These are phyloP conservation scores for Cystobasidiaceae sp. DNA, from an alignment of 1,284 basidiomycete genomes.

Conservation along the genomic window DNA sequence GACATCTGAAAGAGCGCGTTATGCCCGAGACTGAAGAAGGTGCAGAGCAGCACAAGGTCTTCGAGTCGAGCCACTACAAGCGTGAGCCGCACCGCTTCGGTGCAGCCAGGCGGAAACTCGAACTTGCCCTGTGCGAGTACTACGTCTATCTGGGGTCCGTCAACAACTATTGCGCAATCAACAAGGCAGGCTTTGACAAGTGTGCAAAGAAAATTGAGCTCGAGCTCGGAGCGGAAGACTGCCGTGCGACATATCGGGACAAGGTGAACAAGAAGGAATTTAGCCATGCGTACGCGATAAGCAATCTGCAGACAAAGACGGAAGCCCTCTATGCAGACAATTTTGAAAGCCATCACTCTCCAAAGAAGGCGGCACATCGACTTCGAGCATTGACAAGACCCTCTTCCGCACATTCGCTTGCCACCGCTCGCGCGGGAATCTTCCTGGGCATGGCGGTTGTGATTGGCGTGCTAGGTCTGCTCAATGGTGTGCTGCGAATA, in stretches of 20 bases:
- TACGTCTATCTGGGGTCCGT: slow-evolving; percentile 33
- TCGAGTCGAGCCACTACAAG: background rate
- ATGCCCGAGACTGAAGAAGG: background rate
- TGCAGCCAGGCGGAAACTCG: background rate
- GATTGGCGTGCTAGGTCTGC: background rate
- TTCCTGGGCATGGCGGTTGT: slow-evolving; percentile 56
- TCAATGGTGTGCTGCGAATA: background rate
- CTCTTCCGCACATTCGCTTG: slow-evolving; percentile 58
- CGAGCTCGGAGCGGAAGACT: slow-evolving; percentile 51
- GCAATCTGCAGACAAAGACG: slow-evolving; percentile 6
- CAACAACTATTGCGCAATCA: slow-evolving; percentile 59
- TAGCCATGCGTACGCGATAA: slow-evolving; percentile 39
- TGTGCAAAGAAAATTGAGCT: slow-evolving; percentile 56
- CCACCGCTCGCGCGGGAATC: slow-evolving; percentile 58
- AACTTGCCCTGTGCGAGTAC: slow-evolving; percentile 34
- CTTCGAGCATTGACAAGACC: slow-evolving; percentile 59
- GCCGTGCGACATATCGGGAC: slow-evolving; percentile 66
- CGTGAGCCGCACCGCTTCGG: slow-evolving; percentile 6
- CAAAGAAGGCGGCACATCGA: slow-evolving; percentile 65
- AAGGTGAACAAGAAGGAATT: slow-evolving; percentile 54
- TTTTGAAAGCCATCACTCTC: slow-evolving; percentile 62
- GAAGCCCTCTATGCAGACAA: slow-evolving; percentile 41
- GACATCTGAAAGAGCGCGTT: background rate
- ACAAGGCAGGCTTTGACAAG: slow-evolving; percentile 84
- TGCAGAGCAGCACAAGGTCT: background rate